Conservation (phyloP, 2,329 filamentous ascomycete genomes). For the Calonectria multiphialidica region DNA sequence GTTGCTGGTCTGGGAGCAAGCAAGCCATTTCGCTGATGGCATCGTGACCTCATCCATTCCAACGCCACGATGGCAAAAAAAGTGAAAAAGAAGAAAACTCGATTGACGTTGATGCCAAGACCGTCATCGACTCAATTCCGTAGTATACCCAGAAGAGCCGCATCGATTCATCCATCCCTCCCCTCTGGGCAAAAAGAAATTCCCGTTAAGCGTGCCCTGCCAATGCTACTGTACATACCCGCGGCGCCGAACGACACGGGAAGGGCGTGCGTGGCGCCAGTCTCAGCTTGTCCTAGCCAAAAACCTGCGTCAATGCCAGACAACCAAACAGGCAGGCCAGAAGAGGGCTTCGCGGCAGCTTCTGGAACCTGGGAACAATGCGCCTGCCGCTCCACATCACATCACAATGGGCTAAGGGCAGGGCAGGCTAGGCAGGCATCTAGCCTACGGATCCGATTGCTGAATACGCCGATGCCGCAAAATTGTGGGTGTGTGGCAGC, state of each 20-base stretch:
- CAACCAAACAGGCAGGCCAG: background rate
- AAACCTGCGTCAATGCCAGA: background rate
- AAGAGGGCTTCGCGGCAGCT: background rate
- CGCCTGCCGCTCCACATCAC: background rate
- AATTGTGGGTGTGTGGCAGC: constrained; percentile 10
- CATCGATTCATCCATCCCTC: background rate
- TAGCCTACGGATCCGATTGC: constrained; percentile 20
- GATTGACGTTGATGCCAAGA: constrained; percentile 13
- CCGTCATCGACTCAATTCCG: background rate
- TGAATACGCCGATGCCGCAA: constrained; percentile 19
- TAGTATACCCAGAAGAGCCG: constrained; percentile 15
- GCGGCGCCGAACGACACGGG: background rate
- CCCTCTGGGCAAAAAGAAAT: background rate
- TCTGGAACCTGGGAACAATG: background rate
- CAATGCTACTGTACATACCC: background rate
- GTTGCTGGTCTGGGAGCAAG: background rate
- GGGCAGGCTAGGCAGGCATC: too few relatives aligned
- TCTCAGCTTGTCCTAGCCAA: constrained; percentile 6
- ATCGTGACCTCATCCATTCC: background rate
- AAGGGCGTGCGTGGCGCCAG: constrained; percentile 8
- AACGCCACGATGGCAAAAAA: background rate
- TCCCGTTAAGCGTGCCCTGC: constrained; percentile 2
- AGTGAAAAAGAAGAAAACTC: too few relatives aligned
- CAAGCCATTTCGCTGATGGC: background rate
- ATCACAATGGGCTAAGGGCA: too few relatives aligned